Base-by-base conservation (phyloP, 345 rosid species). In the Sonneratia caseolaris region DNA sequence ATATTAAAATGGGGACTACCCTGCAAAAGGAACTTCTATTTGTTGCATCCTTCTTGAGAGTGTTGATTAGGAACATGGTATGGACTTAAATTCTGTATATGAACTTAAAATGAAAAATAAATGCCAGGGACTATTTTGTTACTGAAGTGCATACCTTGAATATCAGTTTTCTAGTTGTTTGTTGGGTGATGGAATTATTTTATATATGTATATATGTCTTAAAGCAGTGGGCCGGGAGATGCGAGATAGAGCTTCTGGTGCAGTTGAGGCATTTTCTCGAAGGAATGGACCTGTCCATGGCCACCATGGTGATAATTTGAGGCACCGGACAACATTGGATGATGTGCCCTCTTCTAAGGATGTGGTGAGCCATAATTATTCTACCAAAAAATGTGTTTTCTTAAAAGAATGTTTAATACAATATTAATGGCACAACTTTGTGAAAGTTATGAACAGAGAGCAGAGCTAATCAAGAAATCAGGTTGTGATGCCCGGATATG, bases 241-340 rank as follows among this genome's bases (percentile, higher is more conserved):
- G 57, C 86, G 91, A 27, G 97, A 89, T 68, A 87, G 87, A 85
- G 82, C 86, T 40, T 76, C 97, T 10, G 93, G 97, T 71, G 93
- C 93, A 40, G 87, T 92, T 59, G 97, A 90, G 75, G 91, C 91
- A 68, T 88, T 92, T 75, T 81, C 88, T 24, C 81, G 97, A 74
- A 81, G 88, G 70, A 92, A 84, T 78, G 81, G 77, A 45, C 56
- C 88, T 45, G 85, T 85, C 47, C 84, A 85, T 76, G 85, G 84
- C 8, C 81, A 79, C 69, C 94, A 78, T 74, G 82, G 75, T 70
- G 94, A 89, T 74, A 82, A 72, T 72, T 79, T 79, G 38, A 81
- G 90, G 71, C 82, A 77, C 78, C 79, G 80, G 76, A 11, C 73
- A 43, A 75, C 88, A 73, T 73, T 80, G 4, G 86, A 86, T 37